phyloP scores from a whole-genome alignment of 2,329 filamentous ascomycete species.

The Xylaria sp. region DNA sequence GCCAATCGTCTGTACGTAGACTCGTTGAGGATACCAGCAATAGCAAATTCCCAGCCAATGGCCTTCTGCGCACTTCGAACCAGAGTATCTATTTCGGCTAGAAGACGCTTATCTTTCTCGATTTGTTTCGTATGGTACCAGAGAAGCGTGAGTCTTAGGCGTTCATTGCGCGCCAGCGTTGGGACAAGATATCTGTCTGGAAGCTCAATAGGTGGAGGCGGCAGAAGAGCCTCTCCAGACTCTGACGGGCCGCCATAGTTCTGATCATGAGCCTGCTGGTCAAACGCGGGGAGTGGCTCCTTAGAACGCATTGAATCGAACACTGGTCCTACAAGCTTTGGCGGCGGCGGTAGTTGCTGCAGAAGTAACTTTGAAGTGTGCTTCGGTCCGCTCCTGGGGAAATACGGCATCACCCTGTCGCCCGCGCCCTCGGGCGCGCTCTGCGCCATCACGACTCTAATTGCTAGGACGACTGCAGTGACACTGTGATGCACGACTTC shows the following conservation, averaged over 20 bases:
- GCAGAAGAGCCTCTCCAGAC: slow-evolving; percentile 15
- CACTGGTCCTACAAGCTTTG: slow-evolving; percentile 7
- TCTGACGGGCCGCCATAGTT: slow-evolving; percentile 5
- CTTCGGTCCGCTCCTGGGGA: slow-evolving; percentile 19
- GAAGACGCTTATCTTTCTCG: slow-evolving; percentile 13
- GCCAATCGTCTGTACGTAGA: slow-evolving; percentile 15
- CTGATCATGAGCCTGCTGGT: neutral
- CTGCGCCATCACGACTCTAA: neutral
- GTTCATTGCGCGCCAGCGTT: slow-evolving; percentile 18
- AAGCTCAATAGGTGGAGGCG: slow-evolving; percentile 7
- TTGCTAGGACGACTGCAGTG: neutral
- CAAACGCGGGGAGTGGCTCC: slow-evolving; percentile 7
- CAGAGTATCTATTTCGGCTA: slow-evolving; percentile 17
- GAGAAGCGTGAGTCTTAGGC: slow-evolving; percentile 17
- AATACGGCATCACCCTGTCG: slow-evolving; percentile 2
- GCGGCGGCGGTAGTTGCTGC: slow-evolving; percentile 11
- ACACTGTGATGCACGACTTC: neutral
- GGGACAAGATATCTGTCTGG: slow-evolving; percentile 19
- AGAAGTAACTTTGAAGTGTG: slow-evolving; percentile 12
- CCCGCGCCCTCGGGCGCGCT: neutral
- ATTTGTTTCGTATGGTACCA: slow-evolving; percentile 23
- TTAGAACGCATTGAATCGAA: slow-evolving; percentile 3
- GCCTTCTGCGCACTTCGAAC: slow-evolving; percentile 10
- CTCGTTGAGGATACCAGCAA: slow-evolving; percentile 18
- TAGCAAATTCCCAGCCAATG: slow-evolving; percentile 20